Percentiles rank a stretch among this genome's conserved stretches.
These are phyloP conservation scores for Arthroderma sp. DNA, from an alignment of 2,329 filamentous ascomycete genomes.

Conservation along the genomic window DNA sequence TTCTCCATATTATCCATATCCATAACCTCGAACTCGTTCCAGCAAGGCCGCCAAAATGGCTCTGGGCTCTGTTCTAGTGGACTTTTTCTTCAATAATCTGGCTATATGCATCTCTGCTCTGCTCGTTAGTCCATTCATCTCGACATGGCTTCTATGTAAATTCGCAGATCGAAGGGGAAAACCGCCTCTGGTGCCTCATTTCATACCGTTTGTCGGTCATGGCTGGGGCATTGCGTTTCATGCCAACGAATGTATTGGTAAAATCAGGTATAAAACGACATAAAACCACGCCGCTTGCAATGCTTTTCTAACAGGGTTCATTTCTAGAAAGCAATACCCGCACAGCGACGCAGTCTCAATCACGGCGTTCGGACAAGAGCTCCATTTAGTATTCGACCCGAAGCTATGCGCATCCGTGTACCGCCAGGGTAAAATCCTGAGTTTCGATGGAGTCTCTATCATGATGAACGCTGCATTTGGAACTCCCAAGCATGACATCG, in stretches of 20 bases:
- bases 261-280: constrained; percentile 3
- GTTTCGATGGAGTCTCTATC: constrained; percentile 12
- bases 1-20: too few relatives aligned
- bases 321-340: constrained; percentile 5
- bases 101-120: too few relatives aligned
- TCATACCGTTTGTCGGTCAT: constrained; percentile 6
- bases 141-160: constrained; percentile 3
- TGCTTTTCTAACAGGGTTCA: neutral
- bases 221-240: neutral
- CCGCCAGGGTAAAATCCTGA: constrained; percentile 12
- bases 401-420: constrained; percentile 14
- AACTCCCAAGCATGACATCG: constrained; percentile 10
- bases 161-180: constrained; percentile 3
- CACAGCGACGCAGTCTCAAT: constrained; percentile 1
- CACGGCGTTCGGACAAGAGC: constrained; percentile 10
- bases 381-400: constrained; percentile 13
- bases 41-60: too few relatives aligned
- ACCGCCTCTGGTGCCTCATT: constrained; percentile 6
- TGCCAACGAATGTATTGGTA: neutral
- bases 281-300: too few relatives aligned
- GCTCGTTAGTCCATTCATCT: neutral
- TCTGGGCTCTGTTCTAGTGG: too few relatives aligned
- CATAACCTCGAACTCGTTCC: too few relatives aligned
- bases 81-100: too few relatives aligned
- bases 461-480: constrained; percentile 10